Base-by-base conservation (phyloP, 257 asterid species). In the Paulownia fortunei region DNA sequence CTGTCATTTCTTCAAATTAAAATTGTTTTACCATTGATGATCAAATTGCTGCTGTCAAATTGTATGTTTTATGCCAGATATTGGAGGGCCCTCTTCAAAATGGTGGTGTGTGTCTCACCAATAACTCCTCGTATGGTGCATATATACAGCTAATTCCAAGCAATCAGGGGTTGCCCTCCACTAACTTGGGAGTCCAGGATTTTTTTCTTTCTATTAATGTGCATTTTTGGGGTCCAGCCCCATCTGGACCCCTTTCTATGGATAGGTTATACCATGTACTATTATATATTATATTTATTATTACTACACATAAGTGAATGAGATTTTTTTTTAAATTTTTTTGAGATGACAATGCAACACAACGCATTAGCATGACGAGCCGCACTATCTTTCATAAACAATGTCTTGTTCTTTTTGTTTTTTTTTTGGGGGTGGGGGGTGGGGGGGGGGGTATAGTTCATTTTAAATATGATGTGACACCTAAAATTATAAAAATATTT, bases 41-140 rank as follows among this genome's bases (percentile, higher is more conserved):
- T 41, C 2, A 41, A 41, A 41, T 41, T 41, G 47, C 47, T 41
- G 47, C 47, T 41, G 10, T 41, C 47, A 41, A 6, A 41, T 41
- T 41, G 47, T 41, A n/a, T 11, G 19, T 15, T 47, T 12, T 67
- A 8, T 32, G 42, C 61, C 18, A 46, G 74, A 26, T 32, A 44
- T 69, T 69, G 42, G 74, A 44, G 59, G 74, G 60, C 74, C 74
- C 42, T 47, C n/a, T n/a, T n/a, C n/a, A 47, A 16, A 47, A 12
- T 47, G 18, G 54, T 10, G 18, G 11, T 47, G 54, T 13, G 18
- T 47, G 54, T 0, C 3, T 47, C 18, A 13, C 18, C 54, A 47
- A 47, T 47, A 47, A 47, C 54, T 47, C 36, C 54, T 11, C 54
- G 1, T 27, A 58, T 71, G 30, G 64, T 44, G 8, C 51, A 44